These are phyloP conservation scores for Erythrobasidium yunnanense DNA, from an alignment of 768 basidiomycete species.

Conservation along the genomic window DNA sequence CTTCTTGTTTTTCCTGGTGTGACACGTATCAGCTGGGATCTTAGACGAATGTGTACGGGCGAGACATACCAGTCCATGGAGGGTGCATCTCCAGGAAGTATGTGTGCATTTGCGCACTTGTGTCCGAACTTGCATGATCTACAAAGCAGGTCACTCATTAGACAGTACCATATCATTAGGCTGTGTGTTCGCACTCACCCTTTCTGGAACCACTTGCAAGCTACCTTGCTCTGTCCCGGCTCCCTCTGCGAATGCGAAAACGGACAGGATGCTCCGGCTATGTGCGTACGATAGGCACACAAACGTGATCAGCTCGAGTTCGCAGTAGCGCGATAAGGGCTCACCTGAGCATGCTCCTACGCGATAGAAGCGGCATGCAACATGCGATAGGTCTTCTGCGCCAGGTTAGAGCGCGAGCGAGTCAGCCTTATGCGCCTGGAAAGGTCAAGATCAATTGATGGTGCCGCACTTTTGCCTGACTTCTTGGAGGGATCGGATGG, in stretches of 20 bases:
- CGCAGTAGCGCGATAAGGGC: neutral
- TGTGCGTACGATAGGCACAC: no score
- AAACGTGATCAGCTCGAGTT: no score
- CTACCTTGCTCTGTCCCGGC: slow-evolving; percentile 6
- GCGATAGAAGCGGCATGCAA: slow-evolving; percentile 23
- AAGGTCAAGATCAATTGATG: no score
- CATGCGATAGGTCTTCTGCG: slow-evolving; percentile 19
- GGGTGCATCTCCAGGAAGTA: slow-evolving; percentile 77
- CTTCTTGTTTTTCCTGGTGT: slow-evolving; percentile 25
- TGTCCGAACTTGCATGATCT: slow-evolving; percentile 55
- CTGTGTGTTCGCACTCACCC: no score
- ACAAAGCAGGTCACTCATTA: neutral
- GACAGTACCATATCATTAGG: no score
- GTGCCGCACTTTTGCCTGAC: slow-evolving; percentile 15
- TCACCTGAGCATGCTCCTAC: slow-evolving; percentile 22
- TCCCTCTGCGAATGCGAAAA: slow-evolving; percentile 12
- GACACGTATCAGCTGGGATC: neutral
- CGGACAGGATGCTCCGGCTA: slow-evolving; percentile 24
- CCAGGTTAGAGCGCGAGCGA: neutral
- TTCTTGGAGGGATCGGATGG: neutral
- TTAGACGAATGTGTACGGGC: neutral
- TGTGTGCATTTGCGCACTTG: slow-evolving; percentile 78
- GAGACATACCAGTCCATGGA: slow-evolving; percentile 22
- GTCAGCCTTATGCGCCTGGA: no score
- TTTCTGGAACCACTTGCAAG: slow-evolving; percentile 25